Conservation (phyloP, 306 rosid species). For the Canavalia gladiata region DNA sequence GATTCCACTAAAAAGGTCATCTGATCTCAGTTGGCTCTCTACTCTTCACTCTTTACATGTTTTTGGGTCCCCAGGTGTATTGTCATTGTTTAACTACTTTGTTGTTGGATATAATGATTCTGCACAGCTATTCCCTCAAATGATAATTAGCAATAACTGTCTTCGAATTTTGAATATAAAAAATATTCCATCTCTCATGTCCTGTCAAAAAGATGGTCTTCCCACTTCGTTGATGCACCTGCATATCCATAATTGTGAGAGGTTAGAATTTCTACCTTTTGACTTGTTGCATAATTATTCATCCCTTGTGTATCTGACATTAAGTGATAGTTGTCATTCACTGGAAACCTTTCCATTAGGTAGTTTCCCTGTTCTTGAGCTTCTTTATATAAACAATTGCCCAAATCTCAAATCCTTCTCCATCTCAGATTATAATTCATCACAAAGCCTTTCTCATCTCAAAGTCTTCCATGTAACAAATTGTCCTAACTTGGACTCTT, state of each 20-base stretch:
- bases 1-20: background rate
- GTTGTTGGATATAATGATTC: background rate
- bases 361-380: constrained; percentile 7
- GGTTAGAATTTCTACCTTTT: constrained; percentile 2
- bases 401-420: background rate
- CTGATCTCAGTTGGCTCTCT: constrained; percentile 1
- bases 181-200: background rate
- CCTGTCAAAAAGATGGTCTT: background rate
- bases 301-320: background rate
- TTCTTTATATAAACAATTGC: background rate
- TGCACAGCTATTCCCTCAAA: background rate
- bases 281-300: background rate
- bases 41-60: background rate
- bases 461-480: constrained; percentile 2
- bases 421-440: background rate
- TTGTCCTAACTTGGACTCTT: constrained; percentile 3
- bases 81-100: constrained; percentile 16
- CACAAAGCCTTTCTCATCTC: constrained; percentile 5
- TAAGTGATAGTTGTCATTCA: constrained; percentile 1
- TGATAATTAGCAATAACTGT: background rate
- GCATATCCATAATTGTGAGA: background rate
- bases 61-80: background rate
- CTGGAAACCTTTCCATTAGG: constrained; percentile 19
- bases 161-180: background rate
- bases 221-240: background rate